Evolutionary conservation across 768 basidiomycete genomes (phyloP).

Genomic region (Boletus tomentosulus): DNA sequence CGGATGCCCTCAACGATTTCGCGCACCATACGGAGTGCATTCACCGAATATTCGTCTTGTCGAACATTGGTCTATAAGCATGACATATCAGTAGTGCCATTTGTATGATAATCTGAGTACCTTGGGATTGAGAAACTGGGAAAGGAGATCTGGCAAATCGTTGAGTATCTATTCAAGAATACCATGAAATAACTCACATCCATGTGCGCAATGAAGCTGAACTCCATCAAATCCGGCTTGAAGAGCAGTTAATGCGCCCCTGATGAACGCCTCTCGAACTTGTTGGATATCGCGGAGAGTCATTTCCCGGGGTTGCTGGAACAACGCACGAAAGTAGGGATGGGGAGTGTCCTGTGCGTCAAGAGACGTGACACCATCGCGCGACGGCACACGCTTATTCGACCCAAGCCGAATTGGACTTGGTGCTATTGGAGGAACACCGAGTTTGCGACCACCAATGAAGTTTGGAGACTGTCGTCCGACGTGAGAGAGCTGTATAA

Average conservation of each 20-base stretch:
- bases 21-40: conserved; percentile 54
- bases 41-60: conserved; percentile 55
- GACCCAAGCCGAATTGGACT: conserved; percentile 54
- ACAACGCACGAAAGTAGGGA: conserved; percentile 41
- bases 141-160: conserved; percentile 55
- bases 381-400: conserved; percentile 6
- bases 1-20: conserved; percentile 57
- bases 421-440: conserved; percentile 63
- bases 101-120: conserved; percentile 30
- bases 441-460: conserved; percentile 61
- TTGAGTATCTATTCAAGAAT: neutral
- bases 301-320: conserved; percentile 65
- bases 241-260: conserved; percentile 60
- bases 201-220: conserved; percentile 81
- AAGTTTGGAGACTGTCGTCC: conserved; percentile 81
- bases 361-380: conserved; percentile 2
- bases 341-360: conserved; percentile 10
- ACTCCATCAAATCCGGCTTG: conserved; percentile 81
- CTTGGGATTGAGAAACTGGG: conserved; percentile 75
- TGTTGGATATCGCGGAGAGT: conserved; percentile 52
- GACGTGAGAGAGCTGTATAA: conserved; percentile 82
- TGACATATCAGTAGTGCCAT: conserved; percentile 12
- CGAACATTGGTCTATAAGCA: conserved; percentile 46
- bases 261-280: conserved; percentile 59
- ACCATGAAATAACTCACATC: conserved; percentile 51